Evolutionary conservation across 257 asterid species (phyloP), one percentile per base, ranked within the genome.

Genomic region (Solanum bukasovii): DNA sequence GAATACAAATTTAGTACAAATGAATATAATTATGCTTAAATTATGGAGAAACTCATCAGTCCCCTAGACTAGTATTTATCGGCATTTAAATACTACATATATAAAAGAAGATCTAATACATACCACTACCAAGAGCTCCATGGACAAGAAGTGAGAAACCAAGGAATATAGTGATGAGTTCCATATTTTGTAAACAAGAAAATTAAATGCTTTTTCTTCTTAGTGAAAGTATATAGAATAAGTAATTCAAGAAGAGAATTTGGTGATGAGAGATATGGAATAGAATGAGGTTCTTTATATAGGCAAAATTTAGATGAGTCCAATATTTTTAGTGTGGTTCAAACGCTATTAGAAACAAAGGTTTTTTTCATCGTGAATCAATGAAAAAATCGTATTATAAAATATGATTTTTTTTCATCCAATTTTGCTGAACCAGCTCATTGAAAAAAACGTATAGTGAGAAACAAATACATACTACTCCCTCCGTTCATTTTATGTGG

Each of bases 41-140:
- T 46, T 46, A 46, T 46, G 56, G 21, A 63, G 71, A 5, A 63
- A 63, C 14, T n/a, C 14, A 13, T 23, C 5, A 63, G 33, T n/a
- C 71, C 27, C 73, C 8, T 25, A 67, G 16, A 67, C 20, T 67
- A 67, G 20, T 67, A 67, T 25, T 65, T 67, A 67, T 56, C n/a
- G 3, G 1, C 31, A 6, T 63, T 63, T 63, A 33, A 33, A 33
- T 33, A 31, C 0, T 33, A 23, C 7, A 6, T 68, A 68, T 1
- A 33, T 29, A 31, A 14, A 72, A 73, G 4, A 73, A 16, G 40
- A 52, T 52, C 21, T 52, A 29, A 10, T 8, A 9, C 29, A 9
- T 73, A 73, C 81, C 81, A 78, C 16, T 27, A 91, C 92, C 93
- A 67, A 87, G 87, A 84, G 89, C 71, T 81, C 89, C 93, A 84